These are phyloP conservation scores for Coniella lustricola DNA, from an alignment of 2,329 filamentous ascomycete species.

Conservation along the genomic window DNA sequence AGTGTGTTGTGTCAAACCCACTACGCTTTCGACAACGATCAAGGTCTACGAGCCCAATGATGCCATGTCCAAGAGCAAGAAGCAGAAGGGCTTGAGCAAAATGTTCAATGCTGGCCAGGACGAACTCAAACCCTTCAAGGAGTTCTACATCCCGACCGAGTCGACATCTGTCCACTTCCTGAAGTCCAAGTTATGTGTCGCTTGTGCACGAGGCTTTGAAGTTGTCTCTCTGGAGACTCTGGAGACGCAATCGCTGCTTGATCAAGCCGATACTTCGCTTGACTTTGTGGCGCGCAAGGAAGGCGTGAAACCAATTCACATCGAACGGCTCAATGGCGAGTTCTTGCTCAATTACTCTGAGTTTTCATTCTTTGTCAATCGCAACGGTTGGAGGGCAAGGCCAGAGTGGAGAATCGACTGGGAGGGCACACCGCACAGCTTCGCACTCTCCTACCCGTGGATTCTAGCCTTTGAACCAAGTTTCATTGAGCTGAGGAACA, in stretches of 20 bases:
- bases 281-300: conserved; percentile 95
- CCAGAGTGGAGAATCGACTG: conserved; percentile 97
- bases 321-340: conserved; percentile 92
- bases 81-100: conserved; percentile 89
- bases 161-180: conserved; percentile 98
- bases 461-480: conserved; percentile 95
- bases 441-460: conserved; percentile 93
- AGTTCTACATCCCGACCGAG: conserved; percentile 98
- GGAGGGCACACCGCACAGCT: conserved; percentile 88
- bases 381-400: conserved; percentile 92
- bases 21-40: conserved; percentile 87
- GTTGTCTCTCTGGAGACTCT: conserved; percentile 94
- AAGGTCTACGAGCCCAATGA: conserved; percentile 99
- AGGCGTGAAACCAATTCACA: conserved; percentile 90
- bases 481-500: conserved; percentile 93
- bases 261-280: conserved; percentile 94
- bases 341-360: conserved; percentile 98
- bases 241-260: conserved; percentile 94
- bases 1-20: conserved; percentile 94
- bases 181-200: conserved; percentile 92
- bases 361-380: conserved; percentile 98
- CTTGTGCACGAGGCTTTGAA: conserved; percentile 91
- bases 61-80: conserved; percentile 85
- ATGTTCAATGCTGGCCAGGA: conserved; percentile 93
- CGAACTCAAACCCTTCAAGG: conserved; percentile 93